Base-by-base conservation (phyloP, 169 alveolate species). In the Cryptosporidium viatorum region DNA sequence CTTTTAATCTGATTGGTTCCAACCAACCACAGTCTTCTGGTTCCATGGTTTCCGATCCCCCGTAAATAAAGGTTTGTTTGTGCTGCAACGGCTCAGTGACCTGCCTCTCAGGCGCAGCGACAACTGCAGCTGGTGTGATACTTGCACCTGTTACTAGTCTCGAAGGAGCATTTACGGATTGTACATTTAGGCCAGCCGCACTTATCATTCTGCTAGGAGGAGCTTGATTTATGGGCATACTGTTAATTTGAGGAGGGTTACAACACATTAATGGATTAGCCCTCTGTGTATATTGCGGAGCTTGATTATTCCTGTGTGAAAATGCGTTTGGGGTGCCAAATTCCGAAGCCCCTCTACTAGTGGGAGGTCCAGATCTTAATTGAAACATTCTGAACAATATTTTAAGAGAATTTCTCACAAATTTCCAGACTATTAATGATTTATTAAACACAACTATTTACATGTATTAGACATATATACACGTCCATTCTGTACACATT, bases 11-110 rank as follows among this genome's bases (percentile, higher is more conserved):
- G 12, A 80, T 80, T 12, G 89, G 89, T 43, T 80, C 89, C n/a
- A 80, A 23, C 89, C 89, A 80, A 10, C 89, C 89, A 80, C 89
- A 80, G 45, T 80, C 89, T 48, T 80, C 89, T 29, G 89, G 89
- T 18, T 80, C 89, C 89, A 80, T 80, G 7, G 89, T 80, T 48
- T 80, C 89, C 0, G 89, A 59, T n/a, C 89, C 89, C 21, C 89
- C 89, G 35, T 80, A 80, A 48, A 80, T 65, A 29, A 80, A 80
- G n/a, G 89, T 80, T 23, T 80, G 89, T 33, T 65, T 80, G 31
- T 80, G 89, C 3, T 80, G 89, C 6, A 80, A 62, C 14, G 89
- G 89, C 37, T 80, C 89, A 21, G 89, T 80, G 18, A 80, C 89
- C 26, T 80, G 89, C 43, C 89, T 80, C 33, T 80, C 89, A 9